Conservation (phyloP, 345 rosid genomes). For the Bruguiera sexangula region DNA sequence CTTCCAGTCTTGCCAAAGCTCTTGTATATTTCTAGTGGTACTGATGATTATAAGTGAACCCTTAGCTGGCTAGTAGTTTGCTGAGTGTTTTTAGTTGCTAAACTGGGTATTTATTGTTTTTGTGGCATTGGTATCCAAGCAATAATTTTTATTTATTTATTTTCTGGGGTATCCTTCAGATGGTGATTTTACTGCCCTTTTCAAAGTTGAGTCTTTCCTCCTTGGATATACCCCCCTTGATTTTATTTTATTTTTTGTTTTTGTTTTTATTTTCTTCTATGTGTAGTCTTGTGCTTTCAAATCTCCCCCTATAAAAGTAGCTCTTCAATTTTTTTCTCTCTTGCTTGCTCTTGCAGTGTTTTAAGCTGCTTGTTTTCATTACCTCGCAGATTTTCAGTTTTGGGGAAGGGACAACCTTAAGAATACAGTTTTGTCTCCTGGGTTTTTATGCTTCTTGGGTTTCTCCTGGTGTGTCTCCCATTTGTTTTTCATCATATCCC, state of each 20-base stretch:
- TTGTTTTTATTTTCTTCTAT: slow-evolving; percentile 29
- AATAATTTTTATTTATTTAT: slow-evolving; percentile 23
- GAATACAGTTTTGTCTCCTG: slow-evolving; percentile 54
- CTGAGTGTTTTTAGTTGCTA: slow-evolving; percentile 26
- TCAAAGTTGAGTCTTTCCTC: slow-evolving; percentile 61
- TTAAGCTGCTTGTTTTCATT: slow-evolving; percentile 49
- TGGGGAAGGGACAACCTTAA: slow-evolving; percentile 41
- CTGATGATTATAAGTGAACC: too few species aligned
- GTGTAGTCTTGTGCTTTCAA: slow-evolving; percentile 27
- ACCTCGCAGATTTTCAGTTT: slow-evolving; percentile 32
- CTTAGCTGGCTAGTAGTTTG: slow-evolving; percentile 9
- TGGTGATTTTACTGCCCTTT: slow-evolving; percentile 80
- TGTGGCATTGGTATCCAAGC: slow-evolving; percentile 19
- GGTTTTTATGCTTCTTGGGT: slow-evolving; percentile 35
- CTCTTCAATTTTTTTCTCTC: slow-evolving; percentile 3
- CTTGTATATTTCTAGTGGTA: background rate
- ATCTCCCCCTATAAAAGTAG: slow-evolving; percentile 11
- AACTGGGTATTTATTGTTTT: slow-evolving; percentile 5
- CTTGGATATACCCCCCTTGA: background rate
- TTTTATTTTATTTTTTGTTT: too few species aligned
- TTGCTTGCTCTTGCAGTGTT: slow-evolving; percentile 26
- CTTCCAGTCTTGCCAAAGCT: background rate
- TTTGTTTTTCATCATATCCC: slow-evolving; percentile 9
- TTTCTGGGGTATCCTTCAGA: slow-evolving; percentile 29
- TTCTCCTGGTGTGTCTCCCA: background rate